Evolutionary conservation across 495 filamentous ascomycete species (phyloP), one percentile per base, ranked within the genome.

Genomic region (Hyphodiscus hymeniophilus): DNA sequence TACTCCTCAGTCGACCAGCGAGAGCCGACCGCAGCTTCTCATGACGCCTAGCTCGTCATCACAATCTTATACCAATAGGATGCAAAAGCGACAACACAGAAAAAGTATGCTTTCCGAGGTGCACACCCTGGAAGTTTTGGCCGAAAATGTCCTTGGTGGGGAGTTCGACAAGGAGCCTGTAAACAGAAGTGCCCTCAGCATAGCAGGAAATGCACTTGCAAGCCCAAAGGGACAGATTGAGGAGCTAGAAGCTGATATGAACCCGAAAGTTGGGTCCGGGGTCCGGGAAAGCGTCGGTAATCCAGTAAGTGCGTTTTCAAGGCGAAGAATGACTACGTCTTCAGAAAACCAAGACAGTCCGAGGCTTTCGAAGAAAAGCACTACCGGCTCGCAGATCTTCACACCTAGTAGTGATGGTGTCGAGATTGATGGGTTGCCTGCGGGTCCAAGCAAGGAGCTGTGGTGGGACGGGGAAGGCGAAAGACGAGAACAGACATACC

Each of bases 51-150:
- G 5, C 10, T 10, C 10, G 26, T 28, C 26, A 28, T 5, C 10
- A 10, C 26, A 5, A 10, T 28, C 26, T 28, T 28, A 28, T 28
- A 28, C 26, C 5, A 28, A 28, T 30, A 47, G 39, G 21, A 50
- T n/a, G 10, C 36, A 8, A 34, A 42, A 20, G 2, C 2, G 36
- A n/a, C 39, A 45, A 10, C 12, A 46, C 32, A 47, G 58, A n/a
- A 55, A 43, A 31, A 57, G 58, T 39, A 38, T 49, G 47, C 52
- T 60, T 17, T 60, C 58, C 10, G 58, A 60, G 38, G 45, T 60
- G 6, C 57, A 28, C 21, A 57, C 50, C 7, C 39, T 48, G 7
- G 58, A 57, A 5, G 45, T 52, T 18, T 43, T 55, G 24, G 38
- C 20, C 6, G 38, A 40, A 4, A 20, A 40, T 12, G 17, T 28